A percentile compares a stretch with the other conserved stretches of the same genome.
Evolutionary conservation across 441 rosid genomes (phyloP).

Genomic region (Dalechampia spathulata): DNA sequence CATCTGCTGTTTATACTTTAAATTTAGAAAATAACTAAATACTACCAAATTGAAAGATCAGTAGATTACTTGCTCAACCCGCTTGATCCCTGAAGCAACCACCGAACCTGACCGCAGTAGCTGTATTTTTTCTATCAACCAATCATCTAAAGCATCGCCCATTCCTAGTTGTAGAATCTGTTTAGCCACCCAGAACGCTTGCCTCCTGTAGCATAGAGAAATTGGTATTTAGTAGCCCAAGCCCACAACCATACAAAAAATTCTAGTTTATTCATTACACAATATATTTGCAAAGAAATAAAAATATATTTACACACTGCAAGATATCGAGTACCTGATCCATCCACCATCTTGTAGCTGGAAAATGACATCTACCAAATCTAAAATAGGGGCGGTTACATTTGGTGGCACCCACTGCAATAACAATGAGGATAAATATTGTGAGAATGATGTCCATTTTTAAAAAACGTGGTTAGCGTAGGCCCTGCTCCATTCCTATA

Average conservation of each 20-base stretch:
- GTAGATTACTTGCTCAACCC: constrained; percentile 74
- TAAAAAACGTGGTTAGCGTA: neutral
- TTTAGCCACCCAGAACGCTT: constrained; percentile 98
- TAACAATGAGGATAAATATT: constrained; percentile 1
- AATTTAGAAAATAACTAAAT: neutral
- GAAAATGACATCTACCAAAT: constrained; percentile 88
- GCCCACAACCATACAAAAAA: constrained; percentile 1
- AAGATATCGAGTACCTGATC: constrained; percentile 62
- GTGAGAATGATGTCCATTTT: constrained; percentile 1
- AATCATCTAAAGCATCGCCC: constrained; percentile 99
- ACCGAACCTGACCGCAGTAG: constrained; percentile 78
- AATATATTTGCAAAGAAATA: neutral
- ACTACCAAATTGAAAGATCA: neutral
- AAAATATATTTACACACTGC: constrained; percentile 1
- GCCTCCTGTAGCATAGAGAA: constrained; percentile 50
- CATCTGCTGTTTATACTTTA: neutral
- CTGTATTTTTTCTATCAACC: constrained; percentile 92
- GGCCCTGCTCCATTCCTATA: neutral
- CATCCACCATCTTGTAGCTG: constrained; percentile 99
- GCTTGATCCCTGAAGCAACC: constrained; percentile 87
- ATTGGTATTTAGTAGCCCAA: constrained; percentile 4
- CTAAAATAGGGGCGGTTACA: constrained; percentile 74
- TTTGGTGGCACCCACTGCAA: constrained; percentile 99
- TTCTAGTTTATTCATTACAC: neutral
- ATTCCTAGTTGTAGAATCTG: constrained; percentile 96